A percentile compares a stretch with the other conserved stretches of the same genome.
Evolutionary conservation across 192 early-diverging fungal genomes (phyloP).

Genomic region (Linnemannia exigua): DNA sequence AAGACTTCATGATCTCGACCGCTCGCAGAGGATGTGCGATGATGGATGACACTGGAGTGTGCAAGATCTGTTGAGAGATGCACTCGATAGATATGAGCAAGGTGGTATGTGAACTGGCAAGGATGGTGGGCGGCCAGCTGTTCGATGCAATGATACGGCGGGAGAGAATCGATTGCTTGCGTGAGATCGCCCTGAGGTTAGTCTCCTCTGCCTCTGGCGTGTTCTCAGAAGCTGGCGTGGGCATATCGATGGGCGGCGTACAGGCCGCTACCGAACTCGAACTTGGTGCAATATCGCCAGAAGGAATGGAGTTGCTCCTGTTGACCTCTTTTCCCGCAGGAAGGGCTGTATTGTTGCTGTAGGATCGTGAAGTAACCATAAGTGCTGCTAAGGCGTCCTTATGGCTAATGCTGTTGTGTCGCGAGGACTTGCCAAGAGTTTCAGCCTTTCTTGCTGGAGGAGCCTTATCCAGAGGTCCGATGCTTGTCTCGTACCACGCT

Average conservation of each 20-base stretch:
- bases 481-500: slow-evolving; percentile 35
- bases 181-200: slow-evolving; percentile 17
- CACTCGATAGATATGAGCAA: slow-evolving; percentile 67
- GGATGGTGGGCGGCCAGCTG: slow-evolving; percentile 74
- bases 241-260: slow-evolving; percentile 24
- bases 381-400: background rate
- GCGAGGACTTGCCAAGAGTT: slow-evolving; percentile 11
- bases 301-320: background rate
- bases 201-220: slow-evolving; percentile 9
- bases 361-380: background rate
- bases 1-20: slow-evolving; percentile 72
- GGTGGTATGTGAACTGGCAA: slow-evolving; percentile 70
- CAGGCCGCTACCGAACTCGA: background rate
- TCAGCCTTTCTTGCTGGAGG: background rate
- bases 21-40: slow-evolving; percentile 55
- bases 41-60: slow-evolving; percentile 62
- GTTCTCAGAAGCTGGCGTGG: background rate
- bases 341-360: background rate
- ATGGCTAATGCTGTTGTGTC: slow-evolving; percentile 29
- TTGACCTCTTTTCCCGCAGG: background rate
- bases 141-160: slow-evolving; percentile 68
- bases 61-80: slow-evolving; percentile 65
- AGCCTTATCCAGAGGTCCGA: slow-evolving; percentile 38
- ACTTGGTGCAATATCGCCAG: background rate
- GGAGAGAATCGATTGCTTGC: slow-evolving; percentile 47